phyloP scores from a whole-genome alignment of 2,329 filamentous ascomycete species.

The Talaromyces sp. region DNA sequence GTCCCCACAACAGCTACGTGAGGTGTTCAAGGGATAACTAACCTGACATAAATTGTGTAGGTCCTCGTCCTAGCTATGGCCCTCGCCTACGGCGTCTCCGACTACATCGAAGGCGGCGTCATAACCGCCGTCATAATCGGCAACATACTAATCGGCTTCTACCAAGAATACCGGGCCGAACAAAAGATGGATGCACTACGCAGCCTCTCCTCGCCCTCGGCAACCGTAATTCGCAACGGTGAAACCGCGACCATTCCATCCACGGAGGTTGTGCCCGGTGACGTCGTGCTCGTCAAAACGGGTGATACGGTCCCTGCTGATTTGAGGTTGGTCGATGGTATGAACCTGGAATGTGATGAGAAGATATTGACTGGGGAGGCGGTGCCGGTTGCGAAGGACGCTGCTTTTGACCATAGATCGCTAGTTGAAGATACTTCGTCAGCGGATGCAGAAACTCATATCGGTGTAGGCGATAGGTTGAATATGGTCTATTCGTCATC shows the following conservation, averaged over 20 bases:
- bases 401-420: slow-evolving; percentile 27
- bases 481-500: slow-evolving; percentile 61
- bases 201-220: slow-evolving; percentile 54
- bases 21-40: too few species aligned
- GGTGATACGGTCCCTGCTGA: slow-evolving; percentile 60
- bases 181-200: slow-evolving; percentile 57
- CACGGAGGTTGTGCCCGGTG: slow-evolving; percentile 58
- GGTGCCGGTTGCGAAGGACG: slow-evolving; percentile 55
- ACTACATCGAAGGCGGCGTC: slow-evolving; percentile 58
- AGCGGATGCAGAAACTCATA: slow-evolving; percentile 26
- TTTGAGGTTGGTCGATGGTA: slow-evolving; percentile 52
- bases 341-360: slow-evolving; percentile 72
- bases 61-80: slow-evolving; percentile 73
- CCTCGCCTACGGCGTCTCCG: slow-evolving; percentile 53
- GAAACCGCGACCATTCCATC: slow-evolving; percentile 51
- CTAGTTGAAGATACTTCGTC: slow-evolving; percentile 15
- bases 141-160: slow-evolving; percentile 57
- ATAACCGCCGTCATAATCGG: slow-evolving; percentile 57
- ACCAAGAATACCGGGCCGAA: slow-evolving; percentile 58
- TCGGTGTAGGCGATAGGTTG: slow-evolving; percentile 54
- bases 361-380: slow-evolving; percentile 61
- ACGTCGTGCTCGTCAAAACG: slow-evolving; percentile 51
- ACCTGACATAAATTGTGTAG: slow-evolving; percentile 37
- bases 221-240: slow-evolving; percentile 55
- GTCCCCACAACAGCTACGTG: too few species aligned